Evolutionary conservation across 1,284 basidiomycete species (phyloP), one percentile per base, ranked within the genome.

Genomic region (Fomitopsis betulina): DNA sequence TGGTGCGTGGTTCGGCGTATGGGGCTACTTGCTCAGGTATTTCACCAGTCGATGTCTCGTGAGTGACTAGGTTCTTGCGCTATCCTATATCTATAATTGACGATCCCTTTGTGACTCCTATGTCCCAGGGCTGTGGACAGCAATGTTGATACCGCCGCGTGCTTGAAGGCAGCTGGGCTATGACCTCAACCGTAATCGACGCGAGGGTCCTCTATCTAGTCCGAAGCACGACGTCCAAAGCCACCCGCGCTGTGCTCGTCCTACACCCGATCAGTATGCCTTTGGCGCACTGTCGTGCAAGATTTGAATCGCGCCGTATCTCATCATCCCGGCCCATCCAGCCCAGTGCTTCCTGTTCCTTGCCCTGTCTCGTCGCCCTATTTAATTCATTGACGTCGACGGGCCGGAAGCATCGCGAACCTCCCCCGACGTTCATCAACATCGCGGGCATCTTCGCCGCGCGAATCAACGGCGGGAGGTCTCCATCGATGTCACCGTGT

Each of bases 21-120:
- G 79, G 78, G 84, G 85, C 37, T 87, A 84, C 67, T 86, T n/a
- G n/a, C n/a, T n/a, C n/a, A n/a, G n/a, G 84, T 68, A 69, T 76
- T 33, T 79, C 79, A 39, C 72, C 72, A 17, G 65, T 81, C 57
- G 70, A 79, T 25, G 71, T 79, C 64, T 73, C 76, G 79, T 81
- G 66, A 70, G 78, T 71, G 45, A 15, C 47, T 53, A 56, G 53
- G 45, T 58, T 59, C 59, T 57, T 57, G 42, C 60, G 56, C 35
- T 62, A 59, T 59, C 60, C 50, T 43, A 45, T 64, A 58, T 65
- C 62, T 47, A 56, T 45, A 53, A 60, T 54, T 62, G 59, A 66
- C 59, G 58, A 53, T 54, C 55, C 55, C 58, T 42, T 53, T 51
- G 52, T 55, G 23, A n/a, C 39, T 53, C 56, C 54, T 62, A 57